Evolutionary conservation across 345 rosid genomes (phyloP), one percentile per base, ranked within the genome.

Genomic region (Salix koriyanagi): DNA sequence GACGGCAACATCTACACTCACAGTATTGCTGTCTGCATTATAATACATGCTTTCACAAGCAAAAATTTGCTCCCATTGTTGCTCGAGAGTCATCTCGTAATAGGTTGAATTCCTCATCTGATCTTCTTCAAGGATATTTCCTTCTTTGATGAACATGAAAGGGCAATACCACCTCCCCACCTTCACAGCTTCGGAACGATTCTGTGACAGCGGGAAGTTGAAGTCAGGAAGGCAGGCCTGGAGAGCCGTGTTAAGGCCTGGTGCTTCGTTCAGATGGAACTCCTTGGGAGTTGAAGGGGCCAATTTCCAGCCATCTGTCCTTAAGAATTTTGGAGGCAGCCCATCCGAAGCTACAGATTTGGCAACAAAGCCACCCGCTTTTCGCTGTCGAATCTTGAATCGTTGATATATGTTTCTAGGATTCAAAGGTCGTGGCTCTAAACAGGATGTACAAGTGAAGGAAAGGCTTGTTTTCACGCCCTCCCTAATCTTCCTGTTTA

Each of bases 151-250:
- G 11, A 79, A 75, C 66, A 75, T 79, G 71, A 75, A 79, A 30
- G 82, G 82, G 44, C 34, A 48, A 4, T 79, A 79, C 82, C 82
- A 79, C 32, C 70, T 79, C 50, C 82, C 82, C 56, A 48, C 82
- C 56, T 28, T 52, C 25, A 65, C 48, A 19, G 82, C 19, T 0
- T 7, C 3, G 5, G 37, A 70, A 48, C 39, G 52, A 2, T 5
- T 48, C 28, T 74, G 28, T 34, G 82, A 70, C 46, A 50, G 4
- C 21, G 75, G 46, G 60, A 75, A 65, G 28, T 28, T 70, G 44
- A 75, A 52, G 32, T 65, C 75, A 7, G 82, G 79, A 65, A 79
- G 82, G 32, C 41, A 21, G 19, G 34, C 61, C 1, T 68, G 78
- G 56, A 75, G 67, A 12, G 65, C 16, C 8, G 14, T 39, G 65